A percentile compares a stretch with the other conserved stretches of the same genome.
Evolutionary conservation across 768 basidiomycete genomes (phyloP).

Genomic region (Infundibulicybe gibba): DNA sequence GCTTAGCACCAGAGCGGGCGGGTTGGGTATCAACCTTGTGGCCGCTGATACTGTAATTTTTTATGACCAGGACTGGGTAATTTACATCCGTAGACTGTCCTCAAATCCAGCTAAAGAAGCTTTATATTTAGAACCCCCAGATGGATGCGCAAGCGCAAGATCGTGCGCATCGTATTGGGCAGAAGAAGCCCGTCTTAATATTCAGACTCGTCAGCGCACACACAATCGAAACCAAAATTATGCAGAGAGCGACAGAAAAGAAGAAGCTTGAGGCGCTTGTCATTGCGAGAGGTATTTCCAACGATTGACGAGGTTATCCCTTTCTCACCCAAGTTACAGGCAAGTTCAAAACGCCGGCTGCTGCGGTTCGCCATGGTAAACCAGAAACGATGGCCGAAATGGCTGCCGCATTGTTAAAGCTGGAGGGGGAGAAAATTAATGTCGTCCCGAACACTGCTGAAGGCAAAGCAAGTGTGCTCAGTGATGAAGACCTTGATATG

Average conservation of each 20-base stretch:
- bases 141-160: conserved; percentile 97
- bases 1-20: conserved; percentile 76
- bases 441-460: conserved; percentile 74
- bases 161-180: conserved; percentile 93
- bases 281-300: conserved; percentile 75
- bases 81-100: conserved; percentile 11
- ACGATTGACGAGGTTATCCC: neutral
- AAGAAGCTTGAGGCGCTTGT: conserved; percentile 91
- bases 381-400: conserved; percentile 74
- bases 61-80: conserved; percentile 89
- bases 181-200: conserved; percentile 85
- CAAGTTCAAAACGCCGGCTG: conserved; percentile 78
- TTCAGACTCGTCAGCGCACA: conserved; percentile 85
- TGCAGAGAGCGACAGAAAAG: conserved; percentile 85
- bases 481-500: conserved; percentile 75
- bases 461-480: conserved; percentile 70
- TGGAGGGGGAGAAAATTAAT: conserved; percentile 89
- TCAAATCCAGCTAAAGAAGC: neutral
- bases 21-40: conserved; percentile 75
- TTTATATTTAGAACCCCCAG: conserved; percentile 70
- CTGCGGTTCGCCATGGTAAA: conserved; percentile 43
- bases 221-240: conserved; percentile 90
- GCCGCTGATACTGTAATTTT: conserved; percentile 92
- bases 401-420: conserved; percentile 71
- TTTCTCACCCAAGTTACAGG: conserved; percentile 33